Evolutionary conservation across 2,329 filamentous ascomycete genomes (phyloP).

Genomic region (Exophiala bonariae): DNA sequence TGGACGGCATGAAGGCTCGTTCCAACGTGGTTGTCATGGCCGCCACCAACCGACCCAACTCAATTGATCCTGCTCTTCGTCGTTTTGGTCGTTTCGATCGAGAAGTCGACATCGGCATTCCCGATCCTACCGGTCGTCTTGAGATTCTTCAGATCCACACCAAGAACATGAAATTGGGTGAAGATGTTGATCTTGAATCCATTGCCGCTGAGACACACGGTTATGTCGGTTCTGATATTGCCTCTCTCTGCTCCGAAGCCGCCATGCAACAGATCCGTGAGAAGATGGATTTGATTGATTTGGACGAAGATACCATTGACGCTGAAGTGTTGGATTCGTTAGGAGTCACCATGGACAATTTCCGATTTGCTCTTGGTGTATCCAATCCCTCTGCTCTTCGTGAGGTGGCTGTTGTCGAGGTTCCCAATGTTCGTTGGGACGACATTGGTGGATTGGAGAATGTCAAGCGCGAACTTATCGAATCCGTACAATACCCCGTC

Average conservation of each 20-base stretch:
- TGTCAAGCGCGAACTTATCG: slow-evolving; percentile 99
- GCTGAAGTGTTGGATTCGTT: slow-evolving; percentile 97
- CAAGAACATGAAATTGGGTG: slow-evolving; percentile 99
- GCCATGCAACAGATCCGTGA: slow-evolving; percentile 99
- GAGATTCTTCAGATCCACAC: slow-evolving; percentile 99
- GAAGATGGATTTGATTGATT: slow-evolving; percentile 99
- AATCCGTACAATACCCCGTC: slow-evolving; percentile 98
- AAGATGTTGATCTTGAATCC: slow-evolving; percentile 94
- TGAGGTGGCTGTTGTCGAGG: slow-evolving; percentile 98
- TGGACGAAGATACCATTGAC: slow-evolving; percentile 98
- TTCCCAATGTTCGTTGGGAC: slow-evolving; percentile 99
- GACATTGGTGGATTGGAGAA: slow-evolving; percentile 97
- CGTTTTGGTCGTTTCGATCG: slow-evolving; percentile 99
- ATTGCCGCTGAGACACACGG: slow-evolving; percentile 98
- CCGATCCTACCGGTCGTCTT: slow-evolving; percentile 94
- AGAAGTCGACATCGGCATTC: slow-evolving; percentile 97
- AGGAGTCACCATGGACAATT: slow-evolving; percentile 99
- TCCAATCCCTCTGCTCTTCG: slow-evolving; percentile 98
- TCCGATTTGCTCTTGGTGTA: slow-evolving; percentile 95
- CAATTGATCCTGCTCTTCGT: slow-evolving; percentile 94
- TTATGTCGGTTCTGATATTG: slow-evolving; percentile 98
- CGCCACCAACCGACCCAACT: slow-evolving; percentile 97
- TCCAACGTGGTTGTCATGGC: slow-evolving; percentile 99
- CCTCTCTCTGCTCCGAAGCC: slow-evolving; percentile 96
- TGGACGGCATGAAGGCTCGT: slow-evolving; percentile 99